Base-by-base conservation (phyloP, 805 yeast species). In the Metschnikowia kofuensis region DNA sequence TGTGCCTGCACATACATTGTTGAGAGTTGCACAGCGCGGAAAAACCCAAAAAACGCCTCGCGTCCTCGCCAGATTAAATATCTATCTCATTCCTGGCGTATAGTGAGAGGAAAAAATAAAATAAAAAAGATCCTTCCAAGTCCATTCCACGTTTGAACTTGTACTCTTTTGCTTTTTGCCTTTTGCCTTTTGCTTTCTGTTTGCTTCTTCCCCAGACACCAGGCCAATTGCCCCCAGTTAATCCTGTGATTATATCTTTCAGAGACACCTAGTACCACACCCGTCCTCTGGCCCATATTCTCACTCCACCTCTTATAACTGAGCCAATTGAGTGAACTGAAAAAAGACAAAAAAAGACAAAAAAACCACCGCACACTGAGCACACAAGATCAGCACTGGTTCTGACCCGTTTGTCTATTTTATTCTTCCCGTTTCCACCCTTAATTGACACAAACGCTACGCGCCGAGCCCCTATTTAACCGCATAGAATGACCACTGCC, bases 401-500 rank as follows among this genome's bases (percentile, higher is more conserved):
- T 30, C 5, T 30, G 3, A 12, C 13, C 32, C 32, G 32, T 12
- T 30, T 30, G 21, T 21, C 21, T 21, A 21, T 2, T 21, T 21
- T 21, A 21, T 21, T 12, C 32, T 5, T 30, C 13, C 12, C 13
- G 32, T 30, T 30, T 6, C 13, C 32, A 12, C 32, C 32, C 4
- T 2, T 5, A 30, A 30, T 30, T 30, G 32, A 9, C 32, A 30
- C 32, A 30, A 30, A 30, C 32, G 32, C 13, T 30, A 30, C 12
- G 12, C 32, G 32, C 32, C 32, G 13, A 12, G 12, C 32, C 32
- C 32, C 32, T 30, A 12, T 30, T 30, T 30, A 10, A 30, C 3
- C 32, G 32, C 32, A 30, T 3, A 30, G 13, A 30, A 56, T 62
- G 65, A 54, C 62, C 42, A 61, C 65, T 40, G 53, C 69, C 35